phyloP scores from a whole-genome alignment of 345 rosid genomes.

The Erodium maritimum region DNA sequence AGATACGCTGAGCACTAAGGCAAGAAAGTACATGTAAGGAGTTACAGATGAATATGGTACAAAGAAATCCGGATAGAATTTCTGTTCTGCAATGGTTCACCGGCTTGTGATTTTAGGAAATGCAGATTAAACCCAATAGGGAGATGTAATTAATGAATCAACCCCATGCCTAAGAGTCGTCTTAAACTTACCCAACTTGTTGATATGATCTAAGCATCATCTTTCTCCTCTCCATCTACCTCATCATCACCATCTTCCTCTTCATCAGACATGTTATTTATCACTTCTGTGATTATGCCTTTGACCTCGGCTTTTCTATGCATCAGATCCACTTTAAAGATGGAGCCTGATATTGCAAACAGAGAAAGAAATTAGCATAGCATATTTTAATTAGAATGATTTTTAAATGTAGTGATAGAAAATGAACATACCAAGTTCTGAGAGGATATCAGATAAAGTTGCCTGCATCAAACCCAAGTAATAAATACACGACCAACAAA shows the following conservation, averaged over 20 bases:
- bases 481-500: constrained; percentile 2
- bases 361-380: constrained; percentile 7
- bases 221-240: constrained; percentile 33
- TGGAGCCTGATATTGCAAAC: constrained; percentile 35
- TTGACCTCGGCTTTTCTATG: constrained; percentile 88
- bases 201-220: constrained; percentile 22
- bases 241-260: constrained; percentile 64
- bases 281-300: constrained; percentile 77
- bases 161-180: constrained; percentile 10
- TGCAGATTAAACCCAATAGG: not conserved
- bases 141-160: not conserved
- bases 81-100: not conserved
- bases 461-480: constrained; percentile 39
- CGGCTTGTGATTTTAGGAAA: not conserved
- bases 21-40: not conserved
- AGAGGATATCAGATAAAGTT: constrained; percentile 77
- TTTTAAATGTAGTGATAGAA: not conserved
- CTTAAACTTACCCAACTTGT: constrained; percentile 3
- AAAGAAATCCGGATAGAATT: not conserved
- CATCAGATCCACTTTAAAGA: constrained; percentile 58
- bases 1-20: not conserved
- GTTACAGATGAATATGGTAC: not conserved
- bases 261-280: constrained; percentile 80
- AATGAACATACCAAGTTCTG: constrained; percentile 52
- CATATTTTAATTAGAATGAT: not conserved